Evolutionary conservation across 2,329 filamentous ascomycete species (phyloP).

Genomic region (Xylaria sp.): DNA sequence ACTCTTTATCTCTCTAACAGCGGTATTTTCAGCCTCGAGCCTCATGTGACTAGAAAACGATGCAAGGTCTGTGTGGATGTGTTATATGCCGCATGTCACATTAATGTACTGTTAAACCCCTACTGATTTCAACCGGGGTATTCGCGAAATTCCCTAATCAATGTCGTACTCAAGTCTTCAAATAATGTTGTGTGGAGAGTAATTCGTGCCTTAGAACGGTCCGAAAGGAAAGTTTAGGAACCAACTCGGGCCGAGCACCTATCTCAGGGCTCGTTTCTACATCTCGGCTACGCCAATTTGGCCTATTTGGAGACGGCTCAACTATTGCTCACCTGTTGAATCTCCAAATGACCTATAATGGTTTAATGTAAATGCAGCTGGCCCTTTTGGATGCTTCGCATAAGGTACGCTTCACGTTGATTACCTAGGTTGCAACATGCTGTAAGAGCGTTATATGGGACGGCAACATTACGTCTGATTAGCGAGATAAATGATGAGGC

Average conservation of each 20-base stretch:
- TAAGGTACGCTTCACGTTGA: neutral
- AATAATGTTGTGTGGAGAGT: neutral
- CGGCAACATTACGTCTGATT: neutral
- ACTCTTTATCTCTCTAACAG: neutral
- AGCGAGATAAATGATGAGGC: conserved; percentile 10
- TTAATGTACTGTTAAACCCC: neutral
- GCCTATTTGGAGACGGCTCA: neutral
- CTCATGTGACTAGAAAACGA: conserved; percentile 3
- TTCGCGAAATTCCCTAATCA: neutral
- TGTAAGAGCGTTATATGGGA: neutral
- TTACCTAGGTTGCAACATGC: neutral
- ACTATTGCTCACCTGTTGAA: neutral
- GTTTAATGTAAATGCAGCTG: neutral
- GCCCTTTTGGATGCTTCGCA: neutral
- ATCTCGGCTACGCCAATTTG: conserved; percentile 1
- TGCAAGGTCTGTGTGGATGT: conserved; percentile 4
- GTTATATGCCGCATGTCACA: conserved; percentile 25
- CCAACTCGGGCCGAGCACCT: conserved; percentile 32
- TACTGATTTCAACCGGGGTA: neutral
- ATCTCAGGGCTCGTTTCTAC: conserved; percentile 2
- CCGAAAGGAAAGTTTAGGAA: conserved; percentile 35
- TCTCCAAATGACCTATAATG: neutral
- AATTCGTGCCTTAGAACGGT: conserved; percentile 29
- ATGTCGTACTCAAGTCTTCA: neutral
- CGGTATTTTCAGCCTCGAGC: conserved; percentile 13